Evolutionary conservation across 371 early-diverging fungal genomes (phyloP).

Genomic region (Mucor plumbeus): DNA sequence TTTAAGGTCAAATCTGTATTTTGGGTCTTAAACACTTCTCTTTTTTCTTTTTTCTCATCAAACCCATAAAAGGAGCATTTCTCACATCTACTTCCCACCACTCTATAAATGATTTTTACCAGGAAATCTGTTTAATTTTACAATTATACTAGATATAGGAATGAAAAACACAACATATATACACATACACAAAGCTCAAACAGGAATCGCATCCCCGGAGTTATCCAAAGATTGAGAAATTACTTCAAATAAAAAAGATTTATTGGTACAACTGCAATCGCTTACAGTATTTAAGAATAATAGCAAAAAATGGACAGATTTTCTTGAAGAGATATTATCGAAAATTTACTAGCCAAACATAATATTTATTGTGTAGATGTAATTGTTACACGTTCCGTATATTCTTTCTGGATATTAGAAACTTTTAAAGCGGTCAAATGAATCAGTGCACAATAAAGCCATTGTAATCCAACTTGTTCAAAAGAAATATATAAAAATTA

Average conservation of each 20-base stretch:
- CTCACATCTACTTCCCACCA: neutral
- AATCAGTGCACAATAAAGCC: neutral
- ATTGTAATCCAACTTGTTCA: neutral
- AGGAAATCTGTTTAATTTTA: neutral
- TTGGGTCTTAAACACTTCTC: neutral
- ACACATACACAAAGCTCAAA: neutral
- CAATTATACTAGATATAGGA: neutral
- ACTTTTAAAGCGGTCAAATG: neutral
- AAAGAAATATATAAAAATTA: neutral
- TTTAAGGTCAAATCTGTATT: neutral
- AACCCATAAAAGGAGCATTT: neutral
- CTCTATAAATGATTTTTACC: neutral
- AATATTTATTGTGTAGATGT: neutral
- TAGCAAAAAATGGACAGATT: neutral
- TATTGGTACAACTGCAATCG: neutral
- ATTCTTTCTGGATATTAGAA: neutral
- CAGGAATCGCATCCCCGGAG: neutral
- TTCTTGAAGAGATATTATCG: too few relatives aligned
- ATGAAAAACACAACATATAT: neutral
- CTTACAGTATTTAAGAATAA: neutral
- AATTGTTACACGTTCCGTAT: neutral
- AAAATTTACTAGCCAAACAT: neutral
- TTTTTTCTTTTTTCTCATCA: constrained; percentile 1
- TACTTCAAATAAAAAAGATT: neutral
- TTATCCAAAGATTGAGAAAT: neutral